These are phyloP conservation scores for Hyaloscypha finlandica DNA, from an alignment of 495 filamentous ascomycete species.

Conservation along the genomic window DNA sequence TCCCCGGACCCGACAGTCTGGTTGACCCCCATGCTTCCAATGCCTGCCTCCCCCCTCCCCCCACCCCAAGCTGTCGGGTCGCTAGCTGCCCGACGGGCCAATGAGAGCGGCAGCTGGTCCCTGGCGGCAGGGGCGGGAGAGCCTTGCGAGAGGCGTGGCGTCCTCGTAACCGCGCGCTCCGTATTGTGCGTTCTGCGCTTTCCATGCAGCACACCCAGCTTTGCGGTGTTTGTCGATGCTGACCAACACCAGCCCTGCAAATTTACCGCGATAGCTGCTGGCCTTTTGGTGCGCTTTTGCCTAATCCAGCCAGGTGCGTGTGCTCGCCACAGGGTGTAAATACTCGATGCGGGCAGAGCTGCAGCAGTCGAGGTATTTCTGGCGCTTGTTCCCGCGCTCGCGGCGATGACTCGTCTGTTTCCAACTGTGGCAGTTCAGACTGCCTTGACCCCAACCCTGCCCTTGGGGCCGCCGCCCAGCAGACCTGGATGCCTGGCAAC, in stretches of 20 bases:
- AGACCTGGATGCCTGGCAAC: not conserved
- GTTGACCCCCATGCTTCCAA: constrained; percentile 15
- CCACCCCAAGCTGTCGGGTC: too few species aligned
- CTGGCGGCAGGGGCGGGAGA: not conserved
- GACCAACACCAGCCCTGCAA: not conserved
- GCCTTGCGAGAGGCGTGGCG: not conserved
- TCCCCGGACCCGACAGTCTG: constrained; percentile 19
- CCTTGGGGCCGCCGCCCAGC: not conserved
- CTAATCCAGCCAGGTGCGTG: not conserved
- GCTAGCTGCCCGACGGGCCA: not conserved
- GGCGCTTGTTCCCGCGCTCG: constrained; percentile 7
- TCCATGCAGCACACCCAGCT: not conserved
- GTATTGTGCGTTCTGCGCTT: not conserved
- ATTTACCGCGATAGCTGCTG: constrained; percentile 3
- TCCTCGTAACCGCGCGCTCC: not conserved
- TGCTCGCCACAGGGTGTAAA: not conserved
- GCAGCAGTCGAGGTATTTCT: constrained; percentile 12
- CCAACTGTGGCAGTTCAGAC: not conserved
- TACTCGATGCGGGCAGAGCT: constrained; percentile 7
- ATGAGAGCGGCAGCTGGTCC: not conserved
- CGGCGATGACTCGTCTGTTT: constrained; percentile 7
- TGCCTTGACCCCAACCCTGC: not conserved
- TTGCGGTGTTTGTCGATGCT: not conserved
- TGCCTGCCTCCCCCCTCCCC: too few species aligned
- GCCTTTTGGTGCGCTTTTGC: not conserved